Conservation (phyloP, 148 eudicot species). For the Selenicereus undatus region DNA sequence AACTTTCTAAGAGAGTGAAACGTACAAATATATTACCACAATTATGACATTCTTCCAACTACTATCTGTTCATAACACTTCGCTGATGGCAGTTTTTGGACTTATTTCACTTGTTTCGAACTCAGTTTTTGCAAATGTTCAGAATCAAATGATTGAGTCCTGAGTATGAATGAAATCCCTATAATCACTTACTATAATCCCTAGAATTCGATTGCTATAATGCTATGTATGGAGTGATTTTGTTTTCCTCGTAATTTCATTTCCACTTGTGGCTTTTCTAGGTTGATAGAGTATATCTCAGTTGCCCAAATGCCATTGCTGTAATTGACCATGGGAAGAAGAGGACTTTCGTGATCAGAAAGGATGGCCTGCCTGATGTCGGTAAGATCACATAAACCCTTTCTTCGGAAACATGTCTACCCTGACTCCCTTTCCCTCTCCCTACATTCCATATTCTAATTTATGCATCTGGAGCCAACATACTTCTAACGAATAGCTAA, state of each 20-base stretch:
- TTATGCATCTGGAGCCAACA: too few relatives aligned
- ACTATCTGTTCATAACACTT: background rate
- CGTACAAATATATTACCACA: too few relatives aligned
- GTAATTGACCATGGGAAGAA: slow-evolving; percentile 85
- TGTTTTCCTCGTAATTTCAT: background rate
- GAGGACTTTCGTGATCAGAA: slow-evolving; percentile 65
- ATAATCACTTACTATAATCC: background rate
- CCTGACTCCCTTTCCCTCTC: background rate
- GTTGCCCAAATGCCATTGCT: slow-evolving; percentile 58
- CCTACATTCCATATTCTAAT: too few relatives aligned
- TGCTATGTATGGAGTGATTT: background rate
- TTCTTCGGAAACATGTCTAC: background rate
- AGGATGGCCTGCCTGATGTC: slow-evolving; percentile 79
- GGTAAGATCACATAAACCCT: slow-evolving; percentile 39
- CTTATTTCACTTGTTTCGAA: background rate
- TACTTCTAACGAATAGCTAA: too few relatives aligned
- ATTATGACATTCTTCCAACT: background rate
- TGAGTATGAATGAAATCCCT: background rate
- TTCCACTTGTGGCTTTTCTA: slow-evolving; percentile 21
- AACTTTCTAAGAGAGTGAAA: background rate
- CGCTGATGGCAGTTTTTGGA: background rate
- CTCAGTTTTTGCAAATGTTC: background rate
- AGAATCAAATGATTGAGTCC: background rate
- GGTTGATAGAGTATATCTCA: slow-evolving; percentile 75
- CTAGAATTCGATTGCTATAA: background rate